A percentile compares a stretch with the other conserved stretches of the same genome.
Evolutionary conservation across 1,284 basidiomycete genomes (phyloP).

Genomic region (Fomitiporia mediterranea): DNA sequence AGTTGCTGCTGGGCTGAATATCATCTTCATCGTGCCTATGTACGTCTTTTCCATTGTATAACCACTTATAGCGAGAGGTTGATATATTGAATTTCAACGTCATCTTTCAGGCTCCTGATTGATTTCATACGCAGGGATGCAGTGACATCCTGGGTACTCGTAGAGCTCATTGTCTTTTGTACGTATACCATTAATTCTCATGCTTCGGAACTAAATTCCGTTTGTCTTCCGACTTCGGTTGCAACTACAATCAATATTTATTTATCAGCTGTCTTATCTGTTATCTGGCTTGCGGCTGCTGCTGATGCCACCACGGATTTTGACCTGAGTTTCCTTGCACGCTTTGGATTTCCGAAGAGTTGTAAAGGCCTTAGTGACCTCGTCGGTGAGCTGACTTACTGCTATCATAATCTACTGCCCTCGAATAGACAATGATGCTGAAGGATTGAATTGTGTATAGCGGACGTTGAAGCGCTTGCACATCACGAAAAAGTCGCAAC

Average conservation of each 20-base stretch:
- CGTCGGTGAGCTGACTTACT: not conserved
- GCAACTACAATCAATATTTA: no score
- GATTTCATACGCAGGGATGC: conserved; percentile 21
- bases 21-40: conserved; percentile 18
- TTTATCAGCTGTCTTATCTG: conserved; percentile 6
- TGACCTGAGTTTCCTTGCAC: not conserved
- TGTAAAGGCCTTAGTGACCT: conserved; percentile 9
- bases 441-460: not conserved
- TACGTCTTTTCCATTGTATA: conserved; percentile 2
- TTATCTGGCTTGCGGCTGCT: conserved; percentile 15
- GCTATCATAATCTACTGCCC: not conserved
- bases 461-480: conserved; percentile 5
- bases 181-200: not conserved
- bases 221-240: no score
- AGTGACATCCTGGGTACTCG: conserved; percentile 18
- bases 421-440: not conserved
- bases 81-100: not conserved
- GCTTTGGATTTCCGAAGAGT: conserved; percentile 4
- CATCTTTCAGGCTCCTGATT: conserved; percentile 17
- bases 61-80: not conserved
- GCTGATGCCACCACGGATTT: conserved; percentile 1
- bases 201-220: not conserved
- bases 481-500: no score
- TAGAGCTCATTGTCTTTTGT: conserved; percentile 19
- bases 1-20: conserved; percentile 10